Percentiles rank a stretch among this genome's conserved stretches.
Evolutionary conservation across 2,329 filamentous ascomycete species (phyloP).

Genomic region (Phialophora verrucosa): DNA sequence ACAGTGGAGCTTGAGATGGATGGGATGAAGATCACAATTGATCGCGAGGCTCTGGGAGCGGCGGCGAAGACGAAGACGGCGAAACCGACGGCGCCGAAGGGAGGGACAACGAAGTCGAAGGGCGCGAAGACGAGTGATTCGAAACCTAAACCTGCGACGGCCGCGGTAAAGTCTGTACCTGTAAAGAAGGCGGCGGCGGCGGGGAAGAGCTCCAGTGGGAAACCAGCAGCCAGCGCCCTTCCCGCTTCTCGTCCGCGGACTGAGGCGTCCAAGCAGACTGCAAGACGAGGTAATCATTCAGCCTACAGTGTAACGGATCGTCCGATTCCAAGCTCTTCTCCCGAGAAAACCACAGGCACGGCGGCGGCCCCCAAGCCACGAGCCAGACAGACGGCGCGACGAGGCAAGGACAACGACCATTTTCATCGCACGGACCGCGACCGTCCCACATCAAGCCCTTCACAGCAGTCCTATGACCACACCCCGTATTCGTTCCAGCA

Average conservation of each 20-base stretch:
- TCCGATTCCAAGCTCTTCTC: not conserved
- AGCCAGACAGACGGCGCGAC: constrained; percentile 20
- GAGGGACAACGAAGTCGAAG: constrained; percentile 5
- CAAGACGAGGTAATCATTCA: not conserved
- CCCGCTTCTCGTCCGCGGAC: not conserved
- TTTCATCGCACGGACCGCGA: constrained; percentile 7
- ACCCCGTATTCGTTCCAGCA: constrained; percentile 19
- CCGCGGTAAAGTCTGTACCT: not conserved
- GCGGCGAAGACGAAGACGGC: constrained; percentile 16
- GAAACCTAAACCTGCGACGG: constrained; percentile 15
- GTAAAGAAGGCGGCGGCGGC: not conserved
- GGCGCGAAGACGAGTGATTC: not conserved
- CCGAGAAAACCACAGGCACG: constrained; percentile 1
- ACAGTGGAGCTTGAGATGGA: constrained; percentile 16
- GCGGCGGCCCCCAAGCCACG: constrained; percentile 1
- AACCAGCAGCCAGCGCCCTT: constrained; percentile 1
- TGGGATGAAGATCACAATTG: constrained; percentile 16
- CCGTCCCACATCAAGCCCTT: constrained; percentile 1
- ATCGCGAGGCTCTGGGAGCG: constrained; percentile 11
- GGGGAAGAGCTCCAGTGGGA: constrained; percentile 2
- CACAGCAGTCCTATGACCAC: constrained; percentile 13
- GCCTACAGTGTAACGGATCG: not conserved
- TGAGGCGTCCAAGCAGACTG: not conserved
- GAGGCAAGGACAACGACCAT: constrained; percentile 10
- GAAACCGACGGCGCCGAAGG: constrained; percentile 1